These are phyloP conservation scores for Cyberlindnera meyerae DNA, from an alignment of 805 yeast genomes.

Conservation along the genomic window DNA sequence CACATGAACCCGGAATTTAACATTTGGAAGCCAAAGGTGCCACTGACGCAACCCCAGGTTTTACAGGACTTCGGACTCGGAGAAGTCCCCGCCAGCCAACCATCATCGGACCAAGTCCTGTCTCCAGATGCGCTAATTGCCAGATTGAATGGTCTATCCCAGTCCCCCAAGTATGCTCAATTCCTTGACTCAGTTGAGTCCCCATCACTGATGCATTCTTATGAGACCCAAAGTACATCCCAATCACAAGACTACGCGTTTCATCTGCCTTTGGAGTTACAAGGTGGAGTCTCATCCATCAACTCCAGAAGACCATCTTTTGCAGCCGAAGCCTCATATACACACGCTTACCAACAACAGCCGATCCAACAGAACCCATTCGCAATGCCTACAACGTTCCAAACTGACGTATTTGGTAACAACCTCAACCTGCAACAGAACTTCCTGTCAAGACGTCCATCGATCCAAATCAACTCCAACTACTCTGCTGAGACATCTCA, in stretches of 20 bases:
- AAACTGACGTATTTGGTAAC: conserved; percentile 5
- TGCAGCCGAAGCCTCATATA: conserved; percentile 47
- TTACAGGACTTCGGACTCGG: too few relatives aligned
- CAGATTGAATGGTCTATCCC: conserved; percentile 19
- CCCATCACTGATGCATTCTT: conserved; percentile 1
- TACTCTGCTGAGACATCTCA: conserved; percentile 5
- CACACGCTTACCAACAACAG: conserved; percentile 25
- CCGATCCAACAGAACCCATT: neutral
- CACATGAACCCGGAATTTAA: conserved; percentile 12
- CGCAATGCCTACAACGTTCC: conserved; percentile 11
- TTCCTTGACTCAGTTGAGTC: conserved; percentile 3
- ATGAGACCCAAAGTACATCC: too few relatives aligned
- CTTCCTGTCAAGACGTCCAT: conserved; percentile 25
- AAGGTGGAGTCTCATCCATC: conserved; percentile 59
- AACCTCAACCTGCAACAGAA: conserved; percentile 12
- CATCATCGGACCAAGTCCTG: conserved; percentile 3
- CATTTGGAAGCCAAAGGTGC: too few relatives aligned
- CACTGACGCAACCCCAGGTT: too few relatives aligned
- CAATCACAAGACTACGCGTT: conserved; percentile 14
- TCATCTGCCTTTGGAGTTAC: conserved; percentile 49
- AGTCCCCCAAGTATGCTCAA: conserved; percentile 13
- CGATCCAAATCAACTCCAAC: conserved; percentile 17
- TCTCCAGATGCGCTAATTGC: conserved; percentile 25
- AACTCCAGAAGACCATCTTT: conserved; percentile 70
- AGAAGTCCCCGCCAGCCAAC: conserved; percentile 4